Conservation (phyloP, 805 yeast genomes). For the Ogataea trehalophila region DNA sequence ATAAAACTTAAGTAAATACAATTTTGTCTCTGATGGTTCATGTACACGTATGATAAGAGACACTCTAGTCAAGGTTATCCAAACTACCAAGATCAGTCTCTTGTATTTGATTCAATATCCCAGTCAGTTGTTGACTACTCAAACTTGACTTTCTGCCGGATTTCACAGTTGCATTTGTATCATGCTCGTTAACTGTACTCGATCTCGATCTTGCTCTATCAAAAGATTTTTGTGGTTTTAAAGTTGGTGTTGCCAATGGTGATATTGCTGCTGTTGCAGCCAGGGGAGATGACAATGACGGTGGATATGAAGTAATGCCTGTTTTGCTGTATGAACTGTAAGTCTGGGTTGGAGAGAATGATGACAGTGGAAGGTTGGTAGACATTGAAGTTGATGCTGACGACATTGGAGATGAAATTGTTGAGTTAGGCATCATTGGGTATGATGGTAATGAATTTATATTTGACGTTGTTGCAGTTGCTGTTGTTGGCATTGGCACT, state of each 20-base stretch:
- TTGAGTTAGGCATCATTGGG: background rate
- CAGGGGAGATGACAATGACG: background rate
- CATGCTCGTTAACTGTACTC: conserved; percentile 21
- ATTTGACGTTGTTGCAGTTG: conserved; percentile 1
- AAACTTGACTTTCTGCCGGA: conserved; percentile 8
- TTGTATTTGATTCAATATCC: conserved; percentile 4
- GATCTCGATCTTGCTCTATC: conserved; percentile 18
- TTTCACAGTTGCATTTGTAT: conserved; percentile 1
- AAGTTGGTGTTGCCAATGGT: conserved; percentile 9
- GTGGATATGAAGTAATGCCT: background rate
- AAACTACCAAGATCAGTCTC: conserved; percentile 2
- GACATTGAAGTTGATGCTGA: background rate
- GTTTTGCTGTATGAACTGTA: background rate
- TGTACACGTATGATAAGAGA: background rate
- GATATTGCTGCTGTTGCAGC: conserved; percentile 1
- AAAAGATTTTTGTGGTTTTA: conserved; percentile 6
- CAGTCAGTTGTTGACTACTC: background rate
- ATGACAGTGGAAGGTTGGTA: background rate
- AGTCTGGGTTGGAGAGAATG: no score
- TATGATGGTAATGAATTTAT: conserved; percentile 1
- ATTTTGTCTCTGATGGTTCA: no score
- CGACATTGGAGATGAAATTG: background rate
- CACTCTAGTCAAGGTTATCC: background rate
- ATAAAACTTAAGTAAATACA: no score
- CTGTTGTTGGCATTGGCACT: conserved; percentile 2